These are phyloP conservation scores for Hansenula anomala DNA, from an alignment of 1,139 yeast species.

Conservation along the genomic window DNA sequence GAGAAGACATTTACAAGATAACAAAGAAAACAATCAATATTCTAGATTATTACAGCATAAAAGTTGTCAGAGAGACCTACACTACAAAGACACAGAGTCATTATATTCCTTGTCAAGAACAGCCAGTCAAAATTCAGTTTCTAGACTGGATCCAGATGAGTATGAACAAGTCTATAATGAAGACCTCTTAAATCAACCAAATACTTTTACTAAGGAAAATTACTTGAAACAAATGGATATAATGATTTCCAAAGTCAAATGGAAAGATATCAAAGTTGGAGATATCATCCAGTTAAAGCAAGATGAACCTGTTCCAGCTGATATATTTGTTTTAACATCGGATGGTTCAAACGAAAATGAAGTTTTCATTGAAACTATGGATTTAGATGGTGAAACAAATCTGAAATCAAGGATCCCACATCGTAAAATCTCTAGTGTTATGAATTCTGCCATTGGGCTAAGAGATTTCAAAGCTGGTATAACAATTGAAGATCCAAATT, in stretches of 20 bases:
- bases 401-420: constrained; percentile 72
- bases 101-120: constrained; percentile 19
- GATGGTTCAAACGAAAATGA: constrained; percentile 58
- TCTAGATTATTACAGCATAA: constrained; percentile 29
- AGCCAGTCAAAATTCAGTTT: constrained; percentile 13
- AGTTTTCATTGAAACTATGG: constrained; percentile 93
- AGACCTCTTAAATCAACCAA: constrained; percentile 12
- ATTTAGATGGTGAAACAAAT: constrained; percentile 94
- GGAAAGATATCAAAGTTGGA: constrained; percentile 85
- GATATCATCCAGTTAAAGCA: constrained; percentile 67
- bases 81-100: constrained; percentile 3
- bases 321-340: constrained; percentile 65
- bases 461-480: constrained; percentile 46
- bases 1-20: constrained; percentile 81
- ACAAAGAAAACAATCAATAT: constrained; percentile 69
- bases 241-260: constrained; percentile 36
- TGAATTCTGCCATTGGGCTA: constrained; percentile 48
- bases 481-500: constrained; percentile 85
- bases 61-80: constrained; percentile 1
- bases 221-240: constrained; percentile 33
- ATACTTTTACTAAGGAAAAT: constrained; percentile 18
- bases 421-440: constrained; percentile 46
- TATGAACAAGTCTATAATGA: constrained; percentile 16
- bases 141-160: constrained; percentile 12
- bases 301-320: constrained; percentile 95